Evolutionary conservation across 768 basidiomycete genomes (phyloP), one percentile per base, ranked within the genome.

Genomic region (Tephrocybe sp.): DNA sequence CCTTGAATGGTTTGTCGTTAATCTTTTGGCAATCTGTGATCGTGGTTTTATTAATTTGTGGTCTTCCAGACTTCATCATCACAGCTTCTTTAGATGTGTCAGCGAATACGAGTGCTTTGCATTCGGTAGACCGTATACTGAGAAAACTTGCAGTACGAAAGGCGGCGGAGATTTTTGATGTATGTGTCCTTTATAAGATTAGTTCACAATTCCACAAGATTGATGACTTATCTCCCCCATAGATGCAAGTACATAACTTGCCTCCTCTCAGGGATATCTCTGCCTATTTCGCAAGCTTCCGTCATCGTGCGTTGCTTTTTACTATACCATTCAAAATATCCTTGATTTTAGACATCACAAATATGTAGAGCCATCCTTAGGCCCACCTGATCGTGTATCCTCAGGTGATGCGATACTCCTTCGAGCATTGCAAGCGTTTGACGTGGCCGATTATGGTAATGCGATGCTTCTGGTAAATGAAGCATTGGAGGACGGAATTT

Each of bases 261-360:
- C n/a, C n/a, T n/a, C 95, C 96, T 3, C 91, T 93, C 14, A 80
- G 81, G 57, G 92, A 98, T 70, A 87, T 95, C 56, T 87, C 88
- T 9, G 90, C 95, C 0, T 99, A 98, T 74, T 93, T 98, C 65
- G 88, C 92, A 53, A 95, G 95, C 8, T 98, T 98, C 86, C 85
- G 96, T 58, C 75, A 85, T 50, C 86, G 93, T 90, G 60, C 59
- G 88, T 32, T 42, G 21, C 47, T 21, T 14, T 34, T 5, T 10
- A 23, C 48, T 39, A 10, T 25, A 21, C 10, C 40, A n/a, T 2
- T 28, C n/a, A 48, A 21, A n/a, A n/a, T 33, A 44, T 32, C 36
- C 50, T 18, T 43, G 21, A 6, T 25, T 10, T 24, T 56, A n/a
- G 34, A 10, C 15, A 40, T 45, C 41, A 44, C 34, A 47, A 17